Percentiles rank a stretch among this genome's conserved stretches.
phyloP scores from a whole-genome alignment of 805 yeast genomes.

The Yarrowia sp. region DNA sequence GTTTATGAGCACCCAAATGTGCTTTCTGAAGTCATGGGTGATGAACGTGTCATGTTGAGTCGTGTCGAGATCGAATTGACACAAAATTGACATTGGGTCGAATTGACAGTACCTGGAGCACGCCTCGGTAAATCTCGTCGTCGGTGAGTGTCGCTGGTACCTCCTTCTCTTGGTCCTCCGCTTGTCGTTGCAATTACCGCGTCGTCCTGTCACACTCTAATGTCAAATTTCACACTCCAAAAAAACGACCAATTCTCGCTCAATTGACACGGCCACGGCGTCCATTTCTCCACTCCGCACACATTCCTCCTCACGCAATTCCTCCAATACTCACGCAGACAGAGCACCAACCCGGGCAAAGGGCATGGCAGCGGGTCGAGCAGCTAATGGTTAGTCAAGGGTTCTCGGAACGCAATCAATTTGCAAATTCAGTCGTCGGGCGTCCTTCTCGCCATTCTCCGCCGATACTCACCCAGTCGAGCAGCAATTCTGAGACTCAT shows the following conservation, averaged over 20 bases:
- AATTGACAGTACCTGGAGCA: no score
- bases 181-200: not conserved
- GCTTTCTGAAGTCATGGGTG: no score
- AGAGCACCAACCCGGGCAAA: conserved; percentile 27
- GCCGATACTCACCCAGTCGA: conserved; percentile 26
- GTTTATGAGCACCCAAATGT: no score
- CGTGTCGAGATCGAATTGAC: no score
- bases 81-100: no score
- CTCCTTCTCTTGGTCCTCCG: no score
- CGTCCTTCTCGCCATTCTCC: not conserved
- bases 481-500: conserved; percentile 28
- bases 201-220: not conserved
- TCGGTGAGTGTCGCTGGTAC: no score
- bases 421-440: not conserved
- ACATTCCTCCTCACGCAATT: not conserved
- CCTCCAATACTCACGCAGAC: conserved; percentile 24
- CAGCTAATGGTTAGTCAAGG: conserved; percentile 23
- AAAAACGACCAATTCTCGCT: not conserved
- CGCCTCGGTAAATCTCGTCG: no score
- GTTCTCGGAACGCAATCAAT: not conserved
- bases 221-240: not conserved
- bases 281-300: not conserved
- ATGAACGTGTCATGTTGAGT: no score
- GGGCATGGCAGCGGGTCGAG: conserved; percentile 27
- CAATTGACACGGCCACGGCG: conserved; percentile 1